Evolutionary conservation across 306 rosid species (phyloP), one percentile per base, ranked within the genome.

Genomic region (Vigna trinervia): DNA sequence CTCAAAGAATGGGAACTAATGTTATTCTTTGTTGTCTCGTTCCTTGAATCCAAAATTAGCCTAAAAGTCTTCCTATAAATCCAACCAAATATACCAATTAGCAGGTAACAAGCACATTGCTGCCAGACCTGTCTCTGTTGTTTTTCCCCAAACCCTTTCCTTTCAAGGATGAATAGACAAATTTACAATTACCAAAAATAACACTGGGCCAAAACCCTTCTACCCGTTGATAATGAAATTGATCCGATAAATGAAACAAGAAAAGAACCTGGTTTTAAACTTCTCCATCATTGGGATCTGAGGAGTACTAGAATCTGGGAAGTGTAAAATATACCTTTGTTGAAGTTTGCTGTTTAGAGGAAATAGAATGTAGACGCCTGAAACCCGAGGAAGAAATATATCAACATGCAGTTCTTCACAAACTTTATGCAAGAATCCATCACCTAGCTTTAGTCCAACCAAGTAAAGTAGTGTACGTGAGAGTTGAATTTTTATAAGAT

Each of bases 171-270:
- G 58, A 66, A 17, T 15, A 48, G 43, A 39, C 14, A 66, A 23
- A 52, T 15, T 39, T 36, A 53, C 14, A 5, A 15, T 23, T 39
- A 65, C n/a, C 10, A 65, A 54, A 67, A 76, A 39, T 23, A 52
- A 28, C 12, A 36, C 20, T 4, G 8, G 73, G 63, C 15, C 51
- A 53, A 51, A 47, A 74, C 47, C 63, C 32, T 51, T 65, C 56
- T 75, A 34, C 47, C 66, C 67, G 15, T 41, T 77, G 13, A 43
- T 12, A 39, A 66, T 19, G 63, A 63, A 50, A 63, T 64, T 63
- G 26, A 76, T 34, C 43, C 6, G 54, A 41, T 53, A 65, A 62
- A 36, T 76, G 73, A 76, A 38, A 52, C 45, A 52, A 22, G 53
- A 36, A 63, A 36, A 22, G 4, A 2, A 22, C 15, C 30, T 6